Percentiles rank a stretch among this genome's conserved stretches.
phyloP scores from a whole-genome alignment of 208 protist species.

The Acanthamoeba royreba region DNA sequence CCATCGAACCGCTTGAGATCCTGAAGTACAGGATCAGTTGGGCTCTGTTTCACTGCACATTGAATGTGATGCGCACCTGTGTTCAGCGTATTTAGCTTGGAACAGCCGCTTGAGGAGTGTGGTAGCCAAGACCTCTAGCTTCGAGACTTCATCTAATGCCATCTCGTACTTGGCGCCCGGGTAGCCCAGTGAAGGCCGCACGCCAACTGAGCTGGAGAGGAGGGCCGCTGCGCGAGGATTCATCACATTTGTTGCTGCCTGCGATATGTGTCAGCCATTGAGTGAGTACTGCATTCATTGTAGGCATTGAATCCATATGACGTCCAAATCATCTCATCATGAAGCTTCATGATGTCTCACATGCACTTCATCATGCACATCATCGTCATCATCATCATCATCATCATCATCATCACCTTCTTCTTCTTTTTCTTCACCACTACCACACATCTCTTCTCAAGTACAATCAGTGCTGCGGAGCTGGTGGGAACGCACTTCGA shows the following conservation, averaged over 20 bases:
- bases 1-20: background rate
- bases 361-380: no score
- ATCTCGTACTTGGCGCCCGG: background rate
- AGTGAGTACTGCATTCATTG: background rate
- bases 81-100: background rate
- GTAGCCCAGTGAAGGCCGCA: background rate
- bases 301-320: background rate
- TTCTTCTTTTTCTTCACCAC: no score
- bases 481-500: background rate
- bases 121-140: background rate
- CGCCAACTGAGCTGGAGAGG: background rate
- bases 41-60: background rate
- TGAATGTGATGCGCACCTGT: background rate
- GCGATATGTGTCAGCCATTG: background rate
- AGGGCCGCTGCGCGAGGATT: background rate
- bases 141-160: background rate
- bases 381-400: no score
- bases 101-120: background rate
- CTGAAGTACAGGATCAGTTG: background rate
- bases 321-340: background rate
- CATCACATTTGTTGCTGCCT: background rate
- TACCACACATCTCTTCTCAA: no score
- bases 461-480: background rate
- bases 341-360: no score
- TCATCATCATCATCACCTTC: no score